Conservation (phyloP, 176 grass and related monocot species). For the Rhynchospora tenuis region DNA sequence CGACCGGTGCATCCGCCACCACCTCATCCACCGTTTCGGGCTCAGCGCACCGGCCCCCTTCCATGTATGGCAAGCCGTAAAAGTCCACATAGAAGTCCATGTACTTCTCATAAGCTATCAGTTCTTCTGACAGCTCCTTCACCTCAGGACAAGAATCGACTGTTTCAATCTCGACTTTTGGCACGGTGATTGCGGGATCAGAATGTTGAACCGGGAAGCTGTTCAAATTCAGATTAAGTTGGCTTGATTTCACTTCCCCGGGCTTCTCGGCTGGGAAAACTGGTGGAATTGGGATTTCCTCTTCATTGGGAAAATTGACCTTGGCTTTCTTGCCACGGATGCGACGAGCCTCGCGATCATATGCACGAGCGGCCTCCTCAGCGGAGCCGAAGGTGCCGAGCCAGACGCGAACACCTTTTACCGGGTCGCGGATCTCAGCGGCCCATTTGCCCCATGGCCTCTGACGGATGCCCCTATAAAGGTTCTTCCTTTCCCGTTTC, state of each 20-base stretch:
- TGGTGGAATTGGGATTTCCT: neutral
- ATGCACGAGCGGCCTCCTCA: constrained; percentile 76
- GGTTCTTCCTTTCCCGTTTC: constrained; percentile 63
- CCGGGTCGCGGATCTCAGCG: constrained; percentile 46
- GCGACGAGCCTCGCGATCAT: constrained; percentile 76
- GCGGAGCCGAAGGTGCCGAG: constrained; percentile 83
- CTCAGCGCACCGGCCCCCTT: constrained; percentile 27
- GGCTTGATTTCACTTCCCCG: neutral
- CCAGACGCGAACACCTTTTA: constrained; percentile 95
- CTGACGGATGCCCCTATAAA: constrained; percentile 73
- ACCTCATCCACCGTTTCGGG: neutral
- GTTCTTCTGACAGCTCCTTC: constrained; percentile 67
- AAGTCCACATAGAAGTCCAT: constrained; percentile 94
- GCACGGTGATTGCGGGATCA: neutral
- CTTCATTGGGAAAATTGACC: constrained; percentile 86
- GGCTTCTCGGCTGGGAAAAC: neutral
- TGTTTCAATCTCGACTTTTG: constrained; percentile 23
- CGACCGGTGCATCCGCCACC: neutral
- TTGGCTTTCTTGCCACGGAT: constrained; percentile 92
- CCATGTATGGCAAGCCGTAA: constrained; percentile 82
- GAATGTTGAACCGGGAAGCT: neutral
- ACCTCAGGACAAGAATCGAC: constrained; percentile 37
- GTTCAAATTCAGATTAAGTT: neutral
- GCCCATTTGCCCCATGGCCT: constrained; percentile 57
- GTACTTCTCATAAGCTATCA: constrained; percentile 76